These are phyloP conservation scores for Leptographium flavum DNA, from an alignment of 2,329 filamentous ascomycete genomes.

Conservation along the genomic window DNA sequence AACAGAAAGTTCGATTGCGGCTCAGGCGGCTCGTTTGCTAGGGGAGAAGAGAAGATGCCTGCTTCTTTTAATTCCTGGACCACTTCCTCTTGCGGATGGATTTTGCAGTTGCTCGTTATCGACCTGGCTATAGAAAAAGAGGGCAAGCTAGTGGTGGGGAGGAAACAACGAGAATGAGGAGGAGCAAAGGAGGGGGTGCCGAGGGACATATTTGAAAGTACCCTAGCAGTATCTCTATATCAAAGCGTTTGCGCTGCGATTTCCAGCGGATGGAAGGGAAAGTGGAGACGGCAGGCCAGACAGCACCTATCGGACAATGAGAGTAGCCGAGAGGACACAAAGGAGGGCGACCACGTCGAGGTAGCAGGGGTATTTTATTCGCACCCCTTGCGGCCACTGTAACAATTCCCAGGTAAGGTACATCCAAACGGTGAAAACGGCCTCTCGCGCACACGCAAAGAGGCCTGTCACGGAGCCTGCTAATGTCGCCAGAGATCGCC, in stretches of 20 bases:
- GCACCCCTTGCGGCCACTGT: too few species aligned
- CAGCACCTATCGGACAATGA: too few species aligned
- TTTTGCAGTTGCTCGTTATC: background rate
- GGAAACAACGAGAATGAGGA: background rate
- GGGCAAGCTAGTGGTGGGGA: constrained; percentile 1
- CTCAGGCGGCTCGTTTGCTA: background rate
- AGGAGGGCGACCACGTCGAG: too few species aligned
- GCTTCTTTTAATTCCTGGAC: background rate
- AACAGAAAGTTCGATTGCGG: background rate
- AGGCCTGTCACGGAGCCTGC: too few species aligned
- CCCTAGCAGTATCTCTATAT: background rate
- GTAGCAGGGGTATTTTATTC: too few species aligned
- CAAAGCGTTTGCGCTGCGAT: background rate
- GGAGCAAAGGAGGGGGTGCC: constrained; percentile 3
- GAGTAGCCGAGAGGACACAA: too few species aligned
- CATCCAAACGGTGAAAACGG: too few species aligned
- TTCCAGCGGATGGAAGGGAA: too few species aligned
- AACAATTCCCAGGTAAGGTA: too few species aligned
- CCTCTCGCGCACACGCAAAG: too few species aligned
- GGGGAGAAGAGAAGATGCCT: background rate
- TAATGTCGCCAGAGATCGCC: too few species aligned
- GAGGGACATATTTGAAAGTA: background rate
- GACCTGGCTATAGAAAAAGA: background rate
- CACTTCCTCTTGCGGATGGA: background rate
- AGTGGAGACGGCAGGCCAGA: too few species aligned